A percentile compares a stretch with the other conserved stretches of the same genome.
Evolutionary conservation across 2,329 filamentous ascomycete genomes (phyloP).

Genomic region (Ophiosphaerella herpotricha): DNA sequence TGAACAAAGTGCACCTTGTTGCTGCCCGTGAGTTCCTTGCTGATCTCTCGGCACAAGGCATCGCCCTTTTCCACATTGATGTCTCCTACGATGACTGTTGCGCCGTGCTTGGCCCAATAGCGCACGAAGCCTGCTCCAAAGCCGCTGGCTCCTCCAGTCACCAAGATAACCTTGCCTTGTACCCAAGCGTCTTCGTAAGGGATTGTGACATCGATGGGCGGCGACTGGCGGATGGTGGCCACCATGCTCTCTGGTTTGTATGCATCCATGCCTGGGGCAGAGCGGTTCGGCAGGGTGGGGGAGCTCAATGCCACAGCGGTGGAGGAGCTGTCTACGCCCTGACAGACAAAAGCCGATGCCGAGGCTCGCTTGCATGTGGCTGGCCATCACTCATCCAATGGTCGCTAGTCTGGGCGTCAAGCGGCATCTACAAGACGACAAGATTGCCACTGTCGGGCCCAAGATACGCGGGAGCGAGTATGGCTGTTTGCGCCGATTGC

Average conservation of each 20-base stretch:
- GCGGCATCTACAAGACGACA: no score
- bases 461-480: no score
- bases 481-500: no score
- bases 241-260: slow-evolving; percentile 26
- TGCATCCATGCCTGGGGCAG: slow-evolving; percentile 22
- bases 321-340: no score
- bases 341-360: no score
- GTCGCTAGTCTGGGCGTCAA: no score
- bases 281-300: neutral
- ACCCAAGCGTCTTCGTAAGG: slow-evolving; percentile 45
- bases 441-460: no score
- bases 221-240: slow-evolving; percentile 40
- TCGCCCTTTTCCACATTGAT: slow-evolving; percentile 61
- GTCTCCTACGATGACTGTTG: slow-evolving; percentile 67
- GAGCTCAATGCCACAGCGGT: no score
- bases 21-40: slow-evolving; percentile 46
- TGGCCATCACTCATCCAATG: no score
- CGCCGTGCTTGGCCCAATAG: slow-evolving; percentile 48
- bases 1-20: slow-evolving; percentile 60
- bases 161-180: slow-evolving; percentile 43
- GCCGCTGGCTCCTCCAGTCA: slow-evolving; percentile 48
- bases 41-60: slow-evolving; percentile 59
- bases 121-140: slow-evolving; percentile 47
- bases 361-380: no score
- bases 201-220: slow-evolving; percentile 43